Conservation (phyloP, 2,329 filamentous ascomycete genomes). For the Plenodomus tracheiphilus region DNA sequence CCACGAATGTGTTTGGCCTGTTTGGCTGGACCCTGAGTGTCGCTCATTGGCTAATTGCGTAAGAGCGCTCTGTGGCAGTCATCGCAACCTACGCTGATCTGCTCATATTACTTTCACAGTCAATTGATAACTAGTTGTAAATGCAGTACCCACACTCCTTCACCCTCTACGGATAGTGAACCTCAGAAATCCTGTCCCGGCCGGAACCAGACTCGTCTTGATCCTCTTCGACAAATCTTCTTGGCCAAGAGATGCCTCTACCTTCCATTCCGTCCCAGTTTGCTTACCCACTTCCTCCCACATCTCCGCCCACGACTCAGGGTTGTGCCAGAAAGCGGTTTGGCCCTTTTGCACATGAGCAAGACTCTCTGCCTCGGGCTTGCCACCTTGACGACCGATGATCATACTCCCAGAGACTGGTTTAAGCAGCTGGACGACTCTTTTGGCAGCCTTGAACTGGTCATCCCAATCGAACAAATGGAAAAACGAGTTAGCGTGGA, state of each 20-base stretch:
- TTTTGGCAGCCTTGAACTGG: constrained; percentile 44
- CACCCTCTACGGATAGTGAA: constrained; percentile 28
- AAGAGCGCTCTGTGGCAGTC: no score
- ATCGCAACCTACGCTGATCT: no score
- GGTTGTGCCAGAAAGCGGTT: constrained; percentile 43
- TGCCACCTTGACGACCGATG: constrained; percentile 46
- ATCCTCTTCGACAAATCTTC: constrained; percentile 24
- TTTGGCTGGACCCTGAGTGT: constrained; percentile 28
- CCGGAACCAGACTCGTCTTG: constrained; percentile 23
- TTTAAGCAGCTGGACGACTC: constrained; percentile 38
- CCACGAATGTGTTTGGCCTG: constrained; percentile 39
- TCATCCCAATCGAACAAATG: constrained; percentile 49
- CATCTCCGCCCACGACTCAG: constrained; percentile 41
- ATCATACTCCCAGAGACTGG: constrained; percentile 40
- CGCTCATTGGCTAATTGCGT: constrained; percentile 31
- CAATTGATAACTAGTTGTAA: no score
- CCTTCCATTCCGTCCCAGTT: constrained; percentile 42
- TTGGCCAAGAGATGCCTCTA: constrained; percentile 32
- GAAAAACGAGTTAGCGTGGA: constrained; percentile 49
- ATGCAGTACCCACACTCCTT: no score
- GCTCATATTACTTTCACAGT: no score
- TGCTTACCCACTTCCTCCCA: constrained; percentile 46
- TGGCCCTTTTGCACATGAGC: constrained; percentile 16
- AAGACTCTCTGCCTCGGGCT: constrained; percentile 31
- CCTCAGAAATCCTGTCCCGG: constrained; percentile 28